Conservation (phyloP, 768 basidiomycete species). For the Boletus edulis region DNA sequence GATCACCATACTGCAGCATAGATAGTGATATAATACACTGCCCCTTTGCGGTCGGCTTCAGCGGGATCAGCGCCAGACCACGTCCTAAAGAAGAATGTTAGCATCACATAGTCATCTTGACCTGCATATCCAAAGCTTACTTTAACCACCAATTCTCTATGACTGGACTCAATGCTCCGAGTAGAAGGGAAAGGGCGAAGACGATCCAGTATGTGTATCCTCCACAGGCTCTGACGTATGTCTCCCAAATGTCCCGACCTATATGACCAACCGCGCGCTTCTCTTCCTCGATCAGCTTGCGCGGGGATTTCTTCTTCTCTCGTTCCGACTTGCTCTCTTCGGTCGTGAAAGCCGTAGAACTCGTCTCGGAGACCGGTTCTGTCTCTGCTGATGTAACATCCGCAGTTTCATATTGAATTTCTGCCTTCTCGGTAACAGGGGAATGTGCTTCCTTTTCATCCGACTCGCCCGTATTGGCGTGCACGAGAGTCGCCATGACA, state of each 20-base stretch:
- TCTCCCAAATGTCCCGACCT: constrained; percentile 60
- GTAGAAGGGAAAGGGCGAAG: constrained; percentile 49
- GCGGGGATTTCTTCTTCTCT: constrained; percentile 57
- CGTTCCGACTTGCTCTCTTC: constrained; percentile 36
- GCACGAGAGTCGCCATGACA: constrained; percentile 63
- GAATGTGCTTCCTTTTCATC: constrained; percentile 42
- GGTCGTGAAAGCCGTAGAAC: constrained; percentile 40
- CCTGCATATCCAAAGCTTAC: constrained; percentile 25
- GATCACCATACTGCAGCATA: constrained; percentile 58
- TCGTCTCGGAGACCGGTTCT: constrained; percentile 38
- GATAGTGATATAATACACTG: constrained; percentile 48
- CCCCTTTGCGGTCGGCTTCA: constrained; percentile 39
- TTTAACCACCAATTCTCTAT: constrained; percentile 72
- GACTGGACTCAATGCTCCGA: constrained; percentile 65
- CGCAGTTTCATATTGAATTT: not conserved
- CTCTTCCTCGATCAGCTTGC: constrained; percentile 86
- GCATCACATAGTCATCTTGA: constrained; percentile 3
- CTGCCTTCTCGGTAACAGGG: constrained; percentile 5
- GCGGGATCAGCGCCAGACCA: constrained; percentile 56
- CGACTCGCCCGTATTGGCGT: constrained; percentile 43
- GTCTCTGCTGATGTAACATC: constrained; percentile 23
- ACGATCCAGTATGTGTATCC: constrained; percentile 53
- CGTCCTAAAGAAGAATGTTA: constrained; percentile 35
- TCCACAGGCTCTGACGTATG: constrained; percentile 53
- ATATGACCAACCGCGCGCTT: constrained; percentile 75